phyloP scores from a whole-genome alignment of 2,329 filamentous ascomycete genomes.

The Claviceps digitariae region DNA sequence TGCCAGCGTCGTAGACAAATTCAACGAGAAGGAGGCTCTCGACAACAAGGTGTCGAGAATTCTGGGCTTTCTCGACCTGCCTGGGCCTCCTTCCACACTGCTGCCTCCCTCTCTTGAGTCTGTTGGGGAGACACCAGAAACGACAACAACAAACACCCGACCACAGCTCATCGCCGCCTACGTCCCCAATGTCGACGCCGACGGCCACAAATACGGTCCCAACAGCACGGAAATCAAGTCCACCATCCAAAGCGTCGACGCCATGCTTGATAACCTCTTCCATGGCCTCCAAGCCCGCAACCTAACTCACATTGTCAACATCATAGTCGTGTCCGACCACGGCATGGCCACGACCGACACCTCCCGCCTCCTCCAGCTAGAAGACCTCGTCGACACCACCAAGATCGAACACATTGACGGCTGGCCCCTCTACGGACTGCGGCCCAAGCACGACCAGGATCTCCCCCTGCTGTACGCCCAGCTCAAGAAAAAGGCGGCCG shows the following conservation, averaged over 20 bases:
- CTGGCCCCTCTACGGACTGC: constrained; percentile 84
- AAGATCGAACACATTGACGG: constrained; percentile 79
- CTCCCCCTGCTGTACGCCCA: constrained; percentile 54
- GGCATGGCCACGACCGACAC: constrained; percentile 92
- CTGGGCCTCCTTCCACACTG: constrained; percentile 51
- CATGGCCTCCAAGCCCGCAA: constrained; percentile 67
- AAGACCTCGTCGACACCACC: constrained; percentile 68
- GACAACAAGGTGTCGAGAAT: constrained; percentile 65
- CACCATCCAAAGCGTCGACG: constrained; percentile 69
- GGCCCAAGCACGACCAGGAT: constrained; percentile 58
- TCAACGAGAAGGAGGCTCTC: constrained; percentile 63
- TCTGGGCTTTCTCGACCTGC: constrained; percentile 71
- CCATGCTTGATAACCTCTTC: constrained; percentile 68
- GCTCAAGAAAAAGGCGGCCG: constrained; percentile 39
- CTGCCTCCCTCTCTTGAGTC: constrained; percentile 18
- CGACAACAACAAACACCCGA: constrained; percentile 37
- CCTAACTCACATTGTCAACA: constrained; percentile 77
- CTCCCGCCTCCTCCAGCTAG: constrained; percentile 70
- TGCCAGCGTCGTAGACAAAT: constrained; percentile 73
- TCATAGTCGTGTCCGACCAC: constrained; percentile 94
- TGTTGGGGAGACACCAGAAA: neutral
- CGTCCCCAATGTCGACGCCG: constrained; percentile 79
- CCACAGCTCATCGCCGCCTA: constrained; percentile 92
- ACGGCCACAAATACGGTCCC: constrained; percentile 79
- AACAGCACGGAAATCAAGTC: constrained; percentile 82